Percentiles rank a stretch among this genome's conserved stretches.
These are phyloP conservation scores for Sporopachydermia cereana DNA, from an alignment of 1,139 yeast species.

Conservation along the genomic window DNA sequence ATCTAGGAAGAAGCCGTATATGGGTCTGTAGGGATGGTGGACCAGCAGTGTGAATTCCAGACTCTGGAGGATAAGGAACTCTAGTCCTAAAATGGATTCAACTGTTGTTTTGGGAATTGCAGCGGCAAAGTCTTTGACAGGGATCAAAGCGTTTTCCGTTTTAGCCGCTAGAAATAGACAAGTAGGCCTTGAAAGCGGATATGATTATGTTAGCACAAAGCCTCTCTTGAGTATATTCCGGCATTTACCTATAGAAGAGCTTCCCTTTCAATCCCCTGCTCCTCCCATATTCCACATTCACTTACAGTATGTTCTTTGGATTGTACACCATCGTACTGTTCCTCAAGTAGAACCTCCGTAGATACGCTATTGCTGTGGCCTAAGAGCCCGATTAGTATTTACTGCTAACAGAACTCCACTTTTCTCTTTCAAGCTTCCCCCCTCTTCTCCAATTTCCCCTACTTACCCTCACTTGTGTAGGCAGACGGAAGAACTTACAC, in stretches of 20 bases:
- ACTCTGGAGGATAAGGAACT: conserved; percentile 63
- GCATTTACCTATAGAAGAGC: background rate
- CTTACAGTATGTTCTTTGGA: conserved; percentile 63
- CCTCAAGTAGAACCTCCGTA: conserved; percentile 67
- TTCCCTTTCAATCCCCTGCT: background rate
- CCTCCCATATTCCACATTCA: background rate
- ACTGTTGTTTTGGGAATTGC: conserved; percentile 55
- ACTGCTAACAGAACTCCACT: too few relatives aligned
- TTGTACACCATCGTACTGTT: conserved; percentile 79
- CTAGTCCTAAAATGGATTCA: conserved; percentile 62
- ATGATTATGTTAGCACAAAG: background rate
- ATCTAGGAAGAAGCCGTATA: conserved; percentile 88
- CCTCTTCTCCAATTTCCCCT: background rate
- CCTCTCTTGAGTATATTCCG: background rate
- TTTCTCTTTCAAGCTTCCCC: background rate
- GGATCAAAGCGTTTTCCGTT: conserved; percentile 80
- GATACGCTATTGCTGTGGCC: conserved; percentile 79
- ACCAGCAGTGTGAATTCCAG: conserved; percentile 70
- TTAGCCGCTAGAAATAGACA: conserved; percentile 88
- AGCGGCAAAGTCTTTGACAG: conserved; percentile 70
- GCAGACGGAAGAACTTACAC: conserved; percentile 44
- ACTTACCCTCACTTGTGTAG: conserved; percentile 42
- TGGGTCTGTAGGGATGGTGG: conserved; percentile 79
- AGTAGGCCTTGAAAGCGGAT: conserved; percentile 33
- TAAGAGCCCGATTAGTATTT: conserved; percentile 26